A percentile compares a stretch with the other conserved stretches of the same genome.
These are phyloP conservation scores for Malania oleifera DNA, from an alignment of 164 flowering plant genomes.

Conservation along the genomic window DNA sequence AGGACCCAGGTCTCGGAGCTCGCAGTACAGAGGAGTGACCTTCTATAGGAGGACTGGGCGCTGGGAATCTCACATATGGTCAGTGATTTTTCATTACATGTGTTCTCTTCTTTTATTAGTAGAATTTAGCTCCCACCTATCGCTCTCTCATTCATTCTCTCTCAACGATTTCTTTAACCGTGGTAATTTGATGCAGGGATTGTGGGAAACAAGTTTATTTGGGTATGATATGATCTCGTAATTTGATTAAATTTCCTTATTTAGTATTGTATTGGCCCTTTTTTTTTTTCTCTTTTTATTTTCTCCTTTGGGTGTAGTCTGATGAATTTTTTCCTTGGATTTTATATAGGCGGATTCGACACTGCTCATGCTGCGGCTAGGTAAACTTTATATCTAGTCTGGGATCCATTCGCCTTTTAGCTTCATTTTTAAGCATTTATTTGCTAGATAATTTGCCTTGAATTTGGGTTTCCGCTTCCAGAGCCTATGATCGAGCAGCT, in stretches of 20 bases:
- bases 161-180: not conserved
- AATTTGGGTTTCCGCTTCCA: conserved; percentile 20
- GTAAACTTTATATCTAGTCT: conserved; percentile 20
- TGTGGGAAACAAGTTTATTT: conserved; percentile 71
- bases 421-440: not conserved
- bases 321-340: not conserved
- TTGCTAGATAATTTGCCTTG: not conserved
- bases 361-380: conserved; percentile 76
- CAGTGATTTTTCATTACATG: not conserved
- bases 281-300: not conserved
- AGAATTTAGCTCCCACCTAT: not conserved
- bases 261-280: not conserved
- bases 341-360: conserved; percentile 60
- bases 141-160: not conserved
- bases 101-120: not conserved
- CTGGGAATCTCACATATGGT: conserved; percentile 98
- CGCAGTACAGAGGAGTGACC: conserved; percentile 90
- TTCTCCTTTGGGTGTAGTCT: not conserved
- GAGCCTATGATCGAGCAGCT: conserved; percentile 96
- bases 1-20: conserved; percentile 94
- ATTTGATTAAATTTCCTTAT: not conserved
- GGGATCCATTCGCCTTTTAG: not conserved
- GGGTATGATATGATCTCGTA: conserved; percentile 27
- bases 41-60: conserved; percentile 89
- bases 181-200: conserved; percentile 37